Base-by-base conservation (phyloP, 106 monocot genomes). In the Apostasia ramifera region DNA sequence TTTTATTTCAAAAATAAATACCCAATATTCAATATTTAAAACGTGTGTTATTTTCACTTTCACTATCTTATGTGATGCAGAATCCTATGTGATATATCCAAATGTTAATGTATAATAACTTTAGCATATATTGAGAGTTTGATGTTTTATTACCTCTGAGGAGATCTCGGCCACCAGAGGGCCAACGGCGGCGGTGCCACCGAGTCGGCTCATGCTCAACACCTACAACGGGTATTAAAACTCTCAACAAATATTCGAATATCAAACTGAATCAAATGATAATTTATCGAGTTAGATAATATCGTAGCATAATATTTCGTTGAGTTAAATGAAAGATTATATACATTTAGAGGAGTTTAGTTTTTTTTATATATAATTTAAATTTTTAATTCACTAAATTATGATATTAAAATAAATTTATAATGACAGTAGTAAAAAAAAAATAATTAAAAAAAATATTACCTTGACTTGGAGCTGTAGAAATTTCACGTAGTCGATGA, bases 401-500 rank as follows among this genome's bases (percentile, higher is more conserved):
- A 26, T 26, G 26, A 26, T 0, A 26, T 26, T 26, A 26, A 0
- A 26, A 26, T 26, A 26, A 26, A 26, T 26, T 26, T 26, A 26
- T 26, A 26, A 26, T 26, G 26, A 26, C 26, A 26, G 26, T 26
- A 26, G 26, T n/a, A n/a, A 11, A 6, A 73, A 8, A 40, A 66
- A 47, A 66, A 13, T 46, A 55, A 47, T 65, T n/a, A 63, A 43
- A 50, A 47, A 44, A 67, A 3, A 6, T 2, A 40, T 73, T 76
- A 73, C 84, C 84, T 84, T 84, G 73, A 84, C 84, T 77, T 84
- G 84, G 46, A 84, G 80, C 66, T 84, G 84, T 12, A 84, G 74
- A 74, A 84, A 84, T 68, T 84, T 84, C 43, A 84, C 84, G 67
- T 84, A 84, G 65, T 84, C 84, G 64, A 84, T 84, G 53, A 84